Base-by-base conservation (phyloP, 2,329 filamentous ascomycete species). In the Ustulina deusta region DNA sequence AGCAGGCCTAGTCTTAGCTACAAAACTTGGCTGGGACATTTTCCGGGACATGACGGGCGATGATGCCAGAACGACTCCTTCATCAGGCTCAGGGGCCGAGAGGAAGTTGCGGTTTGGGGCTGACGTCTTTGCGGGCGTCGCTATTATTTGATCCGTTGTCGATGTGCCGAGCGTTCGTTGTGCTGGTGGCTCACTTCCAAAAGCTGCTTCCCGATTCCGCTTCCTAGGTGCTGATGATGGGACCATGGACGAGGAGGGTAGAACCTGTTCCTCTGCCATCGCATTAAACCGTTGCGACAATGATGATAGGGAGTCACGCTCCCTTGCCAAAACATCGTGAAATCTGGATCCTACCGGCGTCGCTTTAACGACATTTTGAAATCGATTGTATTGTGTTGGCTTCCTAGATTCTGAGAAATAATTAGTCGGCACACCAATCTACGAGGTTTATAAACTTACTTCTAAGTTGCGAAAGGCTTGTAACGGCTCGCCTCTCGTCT, bases 401-500 rank as follows among this genome's bases (percentile, higher is more conserved):
- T 86, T 90, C 74, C 83, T 87, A 2, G 82, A 79, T 79, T 88
- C 86, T 87, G 63, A 60, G 48, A 51, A 48, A 32, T 63, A 48
- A 71, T 82, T 74, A 84, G 79, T 27, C 54, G 51, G 22, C 46
- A 42, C 2, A 17, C 56, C 6, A 25, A 51, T 25, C n/a, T 15
- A 15, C 7, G 6, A 46, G 1, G 11, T 27, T 20, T 44, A 17
- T 49, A 34, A 42, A 79, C 84, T 79, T 80, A 89, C 87, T 89
- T 75, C 80, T 81, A 29, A 81, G 76, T 54, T 82, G 80, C 15
- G 82, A 82, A 56, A 84, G 76, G 51, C 82, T 81, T 3, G 82
- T 81, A 17, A 82, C 82, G 5, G 83, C 81, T 61, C 89, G 86
- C 72, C 86, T 86, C 76, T 93, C 90, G 4, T 88, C 86, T 29